Evolutionary conservation across 1,139 yeast genomes (phyloP).

Genomic region (Debaryomycetaceae sp.): DNA sequence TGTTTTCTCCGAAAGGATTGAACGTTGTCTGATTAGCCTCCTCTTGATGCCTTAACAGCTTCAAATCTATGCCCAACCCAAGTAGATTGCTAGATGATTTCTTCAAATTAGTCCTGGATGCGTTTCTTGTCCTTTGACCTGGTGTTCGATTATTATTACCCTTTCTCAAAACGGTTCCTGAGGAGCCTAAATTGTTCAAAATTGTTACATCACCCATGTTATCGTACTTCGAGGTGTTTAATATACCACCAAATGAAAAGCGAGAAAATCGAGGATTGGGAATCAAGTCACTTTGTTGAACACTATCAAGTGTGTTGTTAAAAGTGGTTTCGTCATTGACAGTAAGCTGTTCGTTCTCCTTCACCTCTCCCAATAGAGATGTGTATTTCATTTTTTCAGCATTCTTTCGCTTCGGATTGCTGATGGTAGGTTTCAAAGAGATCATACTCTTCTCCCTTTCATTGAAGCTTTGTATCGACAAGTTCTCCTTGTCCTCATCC

Average conservation of each 20-base stretch:
- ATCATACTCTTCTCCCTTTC: conserved; percentile 9
- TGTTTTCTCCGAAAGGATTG: conserved; percentile 5
- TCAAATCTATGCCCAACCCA: conserved; percentile 31
- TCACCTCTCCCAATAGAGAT: conserved; percentile 23
- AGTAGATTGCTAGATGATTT: conserved; percentile 23
- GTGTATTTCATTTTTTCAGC: conserved; percentile 13
- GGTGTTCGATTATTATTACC: conserved; percentile 7
- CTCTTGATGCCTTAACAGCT: conserved; percentile 2
- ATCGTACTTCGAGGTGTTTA: conserved; percentile 19
- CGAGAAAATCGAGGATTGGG: conserved; percentile 47
- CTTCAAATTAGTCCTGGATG: conserved; percentile 15
- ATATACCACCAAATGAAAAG: conserved; percentile 41
- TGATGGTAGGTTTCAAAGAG: conserved; percentile 6
- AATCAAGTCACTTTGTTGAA: conserved; percentile 19
- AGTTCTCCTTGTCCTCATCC: conserved; percentile 17
- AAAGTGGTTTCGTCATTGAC: conserved; percentile 4
- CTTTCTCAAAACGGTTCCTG: conserved; percentile 31
- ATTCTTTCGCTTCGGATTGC: conserved; percentile 1
- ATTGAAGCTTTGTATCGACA: conserved; percentile 15
- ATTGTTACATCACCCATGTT: conserved; percentile 29
- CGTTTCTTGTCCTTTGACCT: conserved; percentile 6
- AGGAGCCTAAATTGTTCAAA: conserved; percentile 21
- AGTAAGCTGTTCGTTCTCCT: conserved; percentile 13
- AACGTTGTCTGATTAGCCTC: conserved; percentile 1
- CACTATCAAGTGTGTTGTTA: conserved; percentile 1